phyloP scores from a whole-genome alignment of 805 yeast species.

The Blastobotrys parvus region DNA sequence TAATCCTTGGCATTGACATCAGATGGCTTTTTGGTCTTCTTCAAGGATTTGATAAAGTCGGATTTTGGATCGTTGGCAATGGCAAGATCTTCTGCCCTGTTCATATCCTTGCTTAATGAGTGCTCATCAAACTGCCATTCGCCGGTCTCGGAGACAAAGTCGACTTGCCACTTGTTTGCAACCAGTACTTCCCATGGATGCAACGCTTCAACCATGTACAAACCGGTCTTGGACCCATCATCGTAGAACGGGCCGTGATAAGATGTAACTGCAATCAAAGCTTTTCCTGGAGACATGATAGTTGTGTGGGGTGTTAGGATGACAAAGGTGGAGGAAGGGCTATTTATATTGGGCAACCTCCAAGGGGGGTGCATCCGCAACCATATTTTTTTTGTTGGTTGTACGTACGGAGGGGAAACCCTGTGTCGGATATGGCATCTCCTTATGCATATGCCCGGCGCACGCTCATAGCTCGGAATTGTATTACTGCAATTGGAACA shows the following conservation, averaged over 20 bases:
- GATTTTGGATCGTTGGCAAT: constrained; percentile 33
- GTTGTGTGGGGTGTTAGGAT: neutral
- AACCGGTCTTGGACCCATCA: constrained; percentile 55
- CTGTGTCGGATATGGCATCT: no score
- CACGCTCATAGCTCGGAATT: no score
- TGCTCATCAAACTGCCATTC: constrained; percentile 49
- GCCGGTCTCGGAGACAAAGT: constrained; percentile 53
- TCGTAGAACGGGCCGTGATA: constrained; percentile 36
- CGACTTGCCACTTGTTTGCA: constrained; percentile 44
- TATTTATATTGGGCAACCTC: no score
- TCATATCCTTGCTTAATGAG: constrained; percentile 36
- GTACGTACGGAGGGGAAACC: no score
- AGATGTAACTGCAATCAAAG: constrained; percentile 15
- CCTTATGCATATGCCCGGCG: no score
- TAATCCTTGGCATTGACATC: constrained; percentile 43
- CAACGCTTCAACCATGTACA: constrained; percentile 48
- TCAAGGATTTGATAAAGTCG: constrained; percentile 33
- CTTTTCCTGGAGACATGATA: constrained; percentile 3
- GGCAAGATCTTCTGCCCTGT: constrained; percentile 37
- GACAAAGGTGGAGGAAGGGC: no score
- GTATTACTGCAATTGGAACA: no score
- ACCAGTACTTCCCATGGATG: constrained; percentile 48
- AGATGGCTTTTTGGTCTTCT: constrained; percentile 37
- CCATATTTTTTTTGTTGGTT: no score
- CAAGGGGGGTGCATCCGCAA: no score